phyloP scores from a whole-genome alignment of 257 asterid genomes.

The Rubia yunnanensis region DNA sequence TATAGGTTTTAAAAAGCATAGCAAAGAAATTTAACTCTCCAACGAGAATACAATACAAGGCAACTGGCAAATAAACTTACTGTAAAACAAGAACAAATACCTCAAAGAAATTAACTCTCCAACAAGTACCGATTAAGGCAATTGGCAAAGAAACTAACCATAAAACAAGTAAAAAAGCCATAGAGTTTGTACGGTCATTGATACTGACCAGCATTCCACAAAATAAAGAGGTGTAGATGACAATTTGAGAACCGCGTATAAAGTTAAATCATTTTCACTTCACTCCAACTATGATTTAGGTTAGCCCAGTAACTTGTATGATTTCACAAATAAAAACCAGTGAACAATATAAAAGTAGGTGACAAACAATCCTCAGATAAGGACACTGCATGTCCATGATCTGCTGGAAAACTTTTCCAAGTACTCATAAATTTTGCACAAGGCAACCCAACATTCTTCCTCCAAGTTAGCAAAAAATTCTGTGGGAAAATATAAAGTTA shows the following conservation, averaged over 20 bases:
- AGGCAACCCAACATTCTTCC: background rate
- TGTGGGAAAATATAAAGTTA: background rate
- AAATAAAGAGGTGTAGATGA: background rate
- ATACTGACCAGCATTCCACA: background rate
- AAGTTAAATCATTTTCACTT: background rate
- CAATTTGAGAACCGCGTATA: background rate
- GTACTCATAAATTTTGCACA: background rate
- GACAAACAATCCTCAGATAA: background rate
- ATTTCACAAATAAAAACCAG: background rate
- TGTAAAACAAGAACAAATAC: background rate
- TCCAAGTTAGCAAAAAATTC: background rate
- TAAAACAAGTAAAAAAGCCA: background rate
- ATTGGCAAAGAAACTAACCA: too few relatives aligned
- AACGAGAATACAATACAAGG: background rate
- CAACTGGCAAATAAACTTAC: background rate
- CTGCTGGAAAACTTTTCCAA: background rate
- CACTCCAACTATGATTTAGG: background rate
- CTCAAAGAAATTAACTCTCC: too few relatives aligned
- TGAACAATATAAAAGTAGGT: background rate
- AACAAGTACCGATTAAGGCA: too few relatives aligned
- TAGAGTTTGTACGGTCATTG: background rate
- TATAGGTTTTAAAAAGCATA: too few relatives aligned
- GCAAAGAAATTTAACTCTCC: background rate
- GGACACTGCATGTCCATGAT: background rate
- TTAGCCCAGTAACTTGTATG: background rate